A percentile compares a stretch with the other conserved stretches of the same genome.
These are phyloP conservation scores for Fusarium sp. DNA, from an alignment of 2,329 filamentous ascomycete genomes.

Conservation along the genomic window DNA sequence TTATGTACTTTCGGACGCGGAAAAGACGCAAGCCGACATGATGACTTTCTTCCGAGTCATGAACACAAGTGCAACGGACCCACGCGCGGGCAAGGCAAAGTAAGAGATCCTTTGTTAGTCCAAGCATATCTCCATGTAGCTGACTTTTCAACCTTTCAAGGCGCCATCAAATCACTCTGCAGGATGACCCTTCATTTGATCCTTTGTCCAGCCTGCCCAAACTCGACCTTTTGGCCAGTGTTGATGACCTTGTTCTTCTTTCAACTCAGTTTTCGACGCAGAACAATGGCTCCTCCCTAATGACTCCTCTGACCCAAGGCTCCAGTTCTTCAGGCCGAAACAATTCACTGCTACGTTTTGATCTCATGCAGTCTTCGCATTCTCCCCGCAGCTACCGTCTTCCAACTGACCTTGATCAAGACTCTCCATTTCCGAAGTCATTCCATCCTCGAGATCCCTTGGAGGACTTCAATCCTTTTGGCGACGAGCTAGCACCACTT, in stretches of 20 bases:
- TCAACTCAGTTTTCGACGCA: constrained; percentile 53
- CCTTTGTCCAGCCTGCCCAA: constrained; percentile 47
- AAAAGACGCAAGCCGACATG: constrained; percentile 80
- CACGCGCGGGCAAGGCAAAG: constrained; percentile 77
- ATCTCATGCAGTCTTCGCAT: constrained; percentile 51
- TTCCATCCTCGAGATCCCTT: constrained; percentile 34
- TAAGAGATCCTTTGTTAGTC: constrained; percentile 56
- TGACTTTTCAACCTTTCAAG: constrained; percentile 56
- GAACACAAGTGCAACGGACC: constrained; percentile 69
- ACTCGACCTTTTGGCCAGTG: constrained; percentile 52
- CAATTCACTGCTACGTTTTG: constrained; percentile 46
- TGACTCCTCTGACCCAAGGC: constrained; percentile 56
- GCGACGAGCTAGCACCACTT: constrained; percentile 53
- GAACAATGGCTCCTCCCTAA: constrained; percentile 57
- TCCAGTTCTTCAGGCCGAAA: constrained; percentile 47
- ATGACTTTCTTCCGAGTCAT: constrained; percentile 71
- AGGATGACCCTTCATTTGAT: constrained; percentile 83
- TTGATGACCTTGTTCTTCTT: constrained; percentile 49
- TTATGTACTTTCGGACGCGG: constrained; percentile 85
- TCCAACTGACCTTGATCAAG: constrained; percentile 50
- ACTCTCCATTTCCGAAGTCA: constrained; percentile 46
- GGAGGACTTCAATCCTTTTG: constrained; percentile 49
- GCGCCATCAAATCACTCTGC: constrained; percentile 78
- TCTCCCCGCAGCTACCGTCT: constrained; percentile 49
- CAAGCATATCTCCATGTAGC: not conserved